Evolutionary conservation across 2,329 filamentous ascomycete species (phyloP).

Genomic region (Alternaria infectoria): DNA sequence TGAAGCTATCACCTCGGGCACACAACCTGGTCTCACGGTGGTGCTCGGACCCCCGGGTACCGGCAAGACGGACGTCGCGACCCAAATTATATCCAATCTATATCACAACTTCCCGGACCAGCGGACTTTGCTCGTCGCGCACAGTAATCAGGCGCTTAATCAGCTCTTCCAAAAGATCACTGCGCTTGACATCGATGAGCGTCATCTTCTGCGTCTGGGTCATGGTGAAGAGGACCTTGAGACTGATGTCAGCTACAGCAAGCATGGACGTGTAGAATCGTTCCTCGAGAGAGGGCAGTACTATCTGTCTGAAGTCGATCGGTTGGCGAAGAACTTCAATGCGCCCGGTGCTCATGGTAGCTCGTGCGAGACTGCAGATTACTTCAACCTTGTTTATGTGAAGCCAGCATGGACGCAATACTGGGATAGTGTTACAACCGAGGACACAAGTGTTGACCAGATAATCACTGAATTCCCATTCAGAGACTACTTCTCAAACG

Average conservation of each 20-base stretch:
- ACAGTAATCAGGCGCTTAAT: constrained; percentile 97
- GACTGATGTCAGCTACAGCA: constrained; percentile 86
- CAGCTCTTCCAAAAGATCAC: constrained; percentile 98
- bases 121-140: constrained; percentile 88
- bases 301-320: constrained; percentile 82
- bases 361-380: constrained; percentile 94
- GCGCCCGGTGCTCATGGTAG: constrained; percentile 94
- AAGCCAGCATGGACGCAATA: constrained; percentile 89
- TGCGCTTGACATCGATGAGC: constrained; percentile 92
- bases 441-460: constrained; percentile 63
- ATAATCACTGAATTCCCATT: constrained; percentile 84
- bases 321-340: constrained; percentile 81
- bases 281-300: constrained; percentile 86
- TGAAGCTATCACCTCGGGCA: constrained; percentile 91
- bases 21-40: constrained; percentile 90
- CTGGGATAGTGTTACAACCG: constrained; percentile 66
- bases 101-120: constrained; percentile 97
- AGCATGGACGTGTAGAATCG: constrained; percentile 91
- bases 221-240: constrained; percentile 95
- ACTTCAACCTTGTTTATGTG: constrained; percentile 93
- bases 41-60: constrained; percentile 96
- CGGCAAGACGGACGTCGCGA: constrained; percentile 98
- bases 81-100: constrained; percentile 97
- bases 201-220: constrained; percentile 88
- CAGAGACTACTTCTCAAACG: constrained; percentile 82